These are phyloP conservation scores for Coemansia sp. DNA, from an alignment of 192 early-diverging fungal species.

Conservation along the genomic window DNA sequence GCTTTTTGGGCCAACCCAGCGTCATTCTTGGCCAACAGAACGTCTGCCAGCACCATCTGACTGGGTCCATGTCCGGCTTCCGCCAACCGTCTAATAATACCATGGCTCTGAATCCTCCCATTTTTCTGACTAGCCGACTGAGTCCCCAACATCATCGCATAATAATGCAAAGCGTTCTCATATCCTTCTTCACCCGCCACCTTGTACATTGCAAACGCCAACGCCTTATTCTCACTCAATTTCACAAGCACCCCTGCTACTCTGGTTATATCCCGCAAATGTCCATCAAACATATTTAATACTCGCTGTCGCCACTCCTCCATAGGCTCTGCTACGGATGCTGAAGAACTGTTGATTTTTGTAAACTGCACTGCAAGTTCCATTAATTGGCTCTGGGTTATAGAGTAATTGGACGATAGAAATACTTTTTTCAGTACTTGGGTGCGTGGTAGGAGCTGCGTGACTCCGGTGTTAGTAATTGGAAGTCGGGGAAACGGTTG, in stretches of 20 bases:
- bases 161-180: constrained; percentile 23
- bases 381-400: constrained; percentile 11
- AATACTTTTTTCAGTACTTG: constrained; percentile 18
- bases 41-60: constrained; percentile 23
- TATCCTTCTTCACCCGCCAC: constrained; percentile 49
- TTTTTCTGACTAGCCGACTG: neutral
- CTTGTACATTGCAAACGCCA: constrained; percentile 38
- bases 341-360: constrained; percentile 6
- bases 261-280: constrained; percentile 21
- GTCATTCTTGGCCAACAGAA: constrained; percentile 5
- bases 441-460: constrained; percentile 9
- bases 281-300: constrained; percentile 16
- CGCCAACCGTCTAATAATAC: constrained; percentile 6
- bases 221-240: constrained; percentile 15
- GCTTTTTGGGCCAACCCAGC: neutral
- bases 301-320: constrained; percentile 32
- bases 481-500: constrained; percentile 15
- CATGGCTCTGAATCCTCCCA: neutral
- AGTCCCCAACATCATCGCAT: constrained; percentile 25
- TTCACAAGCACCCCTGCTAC: constrained; percentile 18
- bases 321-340: constrained; percentile 7
- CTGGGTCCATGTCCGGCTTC: constrained; percentile 18
- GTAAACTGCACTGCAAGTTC: constrained; percentile 19
- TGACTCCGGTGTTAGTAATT: constrained; percentile 12
- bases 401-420: neutral